Conservation (phyloP, 805 yeast genomes). For the Cyberlindnera samutprakarnensis region DNA sequence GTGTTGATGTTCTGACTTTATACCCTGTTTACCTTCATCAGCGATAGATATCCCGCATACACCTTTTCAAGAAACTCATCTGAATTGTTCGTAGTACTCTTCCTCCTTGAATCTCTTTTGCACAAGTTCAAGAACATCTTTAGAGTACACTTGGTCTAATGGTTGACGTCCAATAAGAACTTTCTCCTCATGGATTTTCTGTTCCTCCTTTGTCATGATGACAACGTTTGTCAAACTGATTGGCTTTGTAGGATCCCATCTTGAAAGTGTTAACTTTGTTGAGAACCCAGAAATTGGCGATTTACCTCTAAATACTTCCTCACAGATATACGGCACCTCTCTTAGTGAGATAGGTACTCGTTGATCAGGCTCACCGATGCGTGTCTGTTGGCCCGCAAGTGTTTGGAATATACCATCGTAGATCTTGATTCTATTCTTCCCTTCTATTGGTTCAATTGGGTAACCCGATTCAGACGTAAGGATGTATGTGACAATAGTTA, state of each 20-base stretch:
- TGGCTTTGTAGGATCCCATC: constrained; percentile 73
- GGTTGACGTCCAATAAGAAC: constrained; percentile 64
- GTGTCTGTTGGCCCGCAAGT: constrained; percentile 78
- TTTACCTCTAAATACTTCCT: constrained; percentile 90
- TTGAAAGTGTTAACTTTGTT: constrained; percentile 69
- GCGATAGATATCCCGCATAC: background rate
- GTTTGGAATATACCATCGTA: constrained; percentile 81
- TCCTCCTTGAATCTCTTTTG: constrained; percentile 69
- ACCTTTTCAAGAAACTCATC: too few relatives aligned
- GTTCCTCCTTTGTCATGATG: constrained; percentile 85
- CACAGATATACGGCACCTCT: constrained; percentile 79
- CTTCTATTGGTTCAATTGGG: constrained; percentile 85
- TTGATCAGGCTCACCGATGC: constrained; percentile 67
- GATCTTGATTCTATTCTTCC: constrained; percentile 76
- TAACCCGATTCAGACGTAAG: constrained; percentile 78
- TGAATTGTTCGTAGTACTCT: constrained; percentile 55
- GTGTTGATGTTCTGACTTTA: background rate
- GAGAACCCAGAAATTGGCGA: constrained; percentile 81
- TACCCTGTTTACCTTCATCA: background rate
- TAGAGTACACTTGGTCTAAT: constrained; percentile 55
- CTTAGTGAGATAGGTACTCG: constrained; percentile 63
- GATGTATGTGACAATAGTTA: constrained; percentile 79
- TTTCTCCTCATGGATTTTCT: constrained; percentile 65
- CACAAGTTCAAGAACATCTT: constrained; percentile 49
- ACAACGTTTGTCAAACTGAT: constrained; percentile 74